A percentile compares a stretch with the other conserved stretches of the same genome.
These are phyloP conservation scores for Eucalyptus marginata DNA, from an alignment of 345 rosid genomes.

Conservation along the genomic window DNA sequence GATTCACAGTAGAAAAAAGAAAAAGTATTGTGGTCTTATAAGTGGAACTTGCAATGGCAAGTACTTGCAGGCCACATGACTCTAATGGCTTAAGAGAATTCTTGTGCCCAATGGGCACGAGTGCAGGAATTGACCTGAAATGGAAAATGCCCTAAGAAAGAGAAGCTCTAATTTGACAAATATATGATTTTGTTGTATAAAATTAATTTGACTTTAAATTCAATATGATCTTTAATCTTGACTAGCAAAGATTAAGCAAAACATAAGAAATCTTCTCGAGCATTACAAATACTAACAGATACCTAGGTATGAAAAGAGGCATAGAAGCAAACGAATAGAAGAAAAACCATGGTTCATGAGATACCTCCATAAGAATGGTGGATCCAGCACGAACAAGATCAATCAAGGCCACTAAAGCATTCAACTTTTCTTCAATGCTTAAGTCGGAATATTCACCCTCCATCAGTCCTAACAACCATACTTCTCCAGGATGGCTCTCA, in stretches of 20 bases:
- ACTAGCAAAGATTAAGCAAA: background rate
- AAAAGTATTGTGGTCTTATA: background rate
- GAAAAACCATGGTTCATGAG: background rate
- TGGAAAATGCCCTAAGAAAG: background rate
- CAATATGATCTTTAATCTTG: background rate
- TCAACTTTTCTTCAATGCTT: slow-evolving; percentile 80
- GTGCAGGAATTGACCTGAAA: background rate
- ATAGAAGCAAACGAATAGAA: background rate
- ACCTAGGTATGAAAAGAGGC: background rate
- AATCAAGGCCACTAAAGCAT: slow-evolving; percentile 67
- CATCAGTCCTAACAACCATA: slow-evolving; percentile 86
- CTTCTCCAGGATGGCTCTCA: slow-evolving; percentile 91
- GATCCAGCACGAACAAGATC: slow-evolving; percentile 80
- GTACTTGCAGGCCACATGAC: background rate
- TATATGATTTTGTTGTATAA: background rate
- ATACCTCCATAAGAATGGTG: slow-evolving; percentile 73
- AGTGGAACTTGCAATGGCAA: background rate
- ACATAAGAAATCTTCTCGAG: background rate
- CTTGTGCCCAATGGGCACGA: background rate
- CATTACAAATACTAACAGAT: background rate
- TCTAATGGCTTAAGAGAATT: background rate
- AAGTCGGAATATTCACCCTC: slow-evolving; percentile 94
- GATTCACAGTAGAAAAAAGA: background rate
- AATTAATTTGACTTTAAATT: background rate
- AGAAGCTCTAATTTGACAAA: background rate